A percentile compares a stretch with the other conserved stretches of the same genome.
phyloP scores from a whole-genome alignment of 768 basidiomycete genomes.

The Nevesoporus exiguus region DNA sequence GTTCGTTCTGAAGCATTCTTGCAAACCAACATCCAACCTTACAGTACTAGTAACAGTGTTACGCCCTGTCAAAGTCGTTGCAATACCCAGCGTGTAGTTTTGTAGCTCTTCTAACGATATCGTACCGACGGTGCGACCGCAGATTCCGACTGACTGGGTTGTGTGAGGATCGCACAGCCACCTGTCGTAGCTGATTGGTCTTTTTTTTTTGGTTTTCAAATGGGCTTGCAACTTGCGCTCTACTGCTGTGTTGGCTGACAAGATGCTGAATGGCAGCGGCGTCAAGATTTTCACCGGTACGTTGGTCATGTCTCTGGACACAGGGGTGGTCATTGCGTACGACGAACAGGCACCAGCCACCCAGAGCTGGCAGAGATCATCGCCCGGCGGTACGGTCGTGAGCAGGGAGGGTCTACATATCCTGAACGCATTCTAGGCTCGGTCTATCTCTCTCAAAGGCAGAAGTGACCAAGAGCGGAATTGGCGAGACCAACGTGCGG shows the following conservation, averaged over 20 bases:
- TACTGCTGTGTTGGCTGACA: slow-evolving; percentile 17
- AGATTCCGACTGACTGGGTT: too few species aligned
- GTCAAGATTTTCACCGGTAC: slow-evolving; percentile 59
- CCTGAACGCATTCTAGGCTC: slow-evolving; percentile 54
- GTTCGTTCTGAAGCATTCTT: slow-evolving; percentile 14
- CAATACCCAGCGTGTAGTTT: slow-evolving; percentile 38
- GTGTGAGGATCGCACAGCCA: slow-evolving; percentile 15
- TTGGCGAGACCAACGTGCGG: slow-evolving; percentile 88
- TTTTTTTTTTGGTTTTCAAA: slow-evolving; percentile 6
- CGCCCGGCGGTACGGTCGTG: slow-evolving; percentile 67
- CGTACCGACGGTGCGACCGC: background rate
- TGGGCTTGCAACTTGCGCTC: slow-evolving; percentile 7
- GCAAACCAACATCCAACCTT: slow-evolving; percentile 16
- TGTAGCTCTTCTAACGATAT: slow-evolving; percentile 24
- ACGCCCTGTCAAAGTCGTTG: slow-evolving; percentile 23
- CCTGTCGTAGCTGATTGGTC: slow-evolving; percentile 13
- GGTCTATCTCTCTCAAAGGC: slow-evolving; percentile 86
- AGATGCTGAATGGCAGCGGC: slow-evolving; percentile 54
- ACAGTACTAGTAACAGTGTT: slow-evolving; percentile 34
- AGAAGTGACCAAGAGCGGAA: slow-evolving; percentile 82
- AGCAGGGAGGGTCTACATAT: slow-evolving; percentile 14
- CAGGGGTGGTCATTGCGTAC: slow-evolving; percentile 1
- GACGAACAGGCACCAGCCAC: slow-evolving; percentile 79
- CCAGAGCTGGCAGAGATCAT: slow-evolving; percentile 93
- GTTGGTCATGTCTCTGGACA: slow-evolving; percentile 17